Evolutionary conservation across 2,329 filamentous ascomycete species (phyloP).

Genomic region (Pleoardoris graminearum): DNA sequence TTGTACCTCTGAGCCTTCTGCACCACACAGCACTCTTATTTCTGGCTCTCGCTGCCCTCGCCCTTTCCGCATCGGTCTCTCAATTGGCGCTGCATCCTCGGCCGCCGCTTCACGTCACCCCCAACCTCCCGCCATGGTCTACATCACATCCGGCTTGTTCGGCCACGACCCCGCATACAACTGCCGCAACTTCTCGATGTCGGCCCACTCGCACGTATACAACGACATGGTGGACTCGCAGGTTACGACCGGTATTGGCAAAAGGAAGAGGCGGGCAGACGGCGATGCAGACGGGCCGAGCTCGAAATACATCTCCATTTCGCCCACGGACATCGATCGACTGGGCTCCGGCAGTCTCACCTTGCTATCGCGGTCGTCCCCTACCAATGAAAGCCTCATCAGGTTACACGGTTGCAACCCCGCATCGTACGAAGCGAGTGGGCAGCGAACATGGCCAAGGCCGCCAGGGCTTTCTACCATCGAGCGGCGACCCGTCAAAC

Average conservation of each 20-base stretch:
- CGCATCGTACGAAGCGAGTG: constrained; percentile 18
- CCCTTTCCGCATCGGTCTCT: constrained; percentile 11
- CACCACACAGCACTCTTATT: background rate
- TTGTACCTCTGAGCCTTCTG: background rate
- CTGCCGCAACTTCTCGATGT: constrained; percentile 7
- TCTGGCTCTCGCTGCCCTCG: constrained; percentile 13
- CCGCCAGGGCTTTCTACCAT: constrained; percentile 12
- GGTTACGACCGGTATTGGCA: constrained; percentile 27
- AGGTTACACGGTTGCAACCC: constrained; percentile 19
- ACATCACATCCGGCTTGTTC: constrained; percentile 44
- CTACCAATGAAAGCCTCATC: constrained; percentile 13
- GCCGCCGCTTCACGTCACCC: constrained; percentile 15
- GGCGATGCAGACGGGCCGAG: constrained; percentile 18
- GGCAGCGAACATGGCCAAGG: constrained; percentile 13
- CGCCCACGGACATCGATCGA: constrained; percentile 6
- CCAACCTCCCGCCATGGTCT: constrained; percentile 33
- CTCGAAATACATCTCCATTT: constrained; percentile 10
- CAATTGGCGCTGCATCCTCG: constrained; percentile 8
- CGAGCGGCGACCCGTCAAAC: constrained; percentile 38
- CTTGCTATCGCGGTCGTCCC: constrained; percentile 19
- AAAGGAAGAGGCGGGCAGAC: constrained; percentile 33
- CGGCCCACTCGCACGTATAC: constrained; percentile 13
- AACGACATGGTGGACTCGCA: constrained; percentile 28
- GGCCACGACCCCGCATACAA: constrained; percentile 21
- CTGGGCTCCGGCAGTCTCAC: constrained; percentile 1